These are phyloP conservation scores for Westerdykella ornata DNA, from an alignment of 2,329 filamentous ascomycete genomes.

Conservation along the genomic window DNA sequence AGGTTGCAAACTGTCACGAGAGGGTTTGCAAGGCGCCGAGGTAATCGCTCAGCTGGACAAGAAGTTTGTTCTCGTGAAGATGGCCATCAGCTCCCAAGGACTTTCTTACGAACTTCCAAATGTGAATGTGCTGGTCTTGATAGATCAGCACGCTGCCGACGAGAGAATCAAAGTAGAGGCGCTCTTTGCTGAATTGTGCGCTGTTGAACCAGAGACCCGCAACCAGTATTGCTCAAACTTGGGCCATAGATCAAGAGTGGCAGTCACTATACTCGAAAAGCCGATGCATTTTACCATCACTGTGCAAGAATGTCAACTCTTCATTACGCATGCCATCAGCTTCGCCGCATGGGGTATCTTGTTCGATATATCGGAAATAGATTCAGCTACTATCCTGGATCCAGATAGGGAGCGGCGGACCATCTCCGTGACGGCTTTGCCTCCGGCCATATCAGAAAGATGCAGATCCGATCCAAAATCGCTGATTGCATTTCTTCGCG, in stretches of 20 bases:
- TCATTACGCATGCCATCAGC: conserved; percentile 48
- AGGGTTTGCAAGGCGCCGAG: conserved; percentile 45
- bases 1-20: conserved; percentile 51
- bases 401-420: conserved; percentile 7
- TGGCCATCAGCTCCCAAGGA: conserved; percentile 24
- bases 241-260: conserved; percentile 25
- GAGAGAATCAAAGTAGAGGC: conserved; percentile 75
- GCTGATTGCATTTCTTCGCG: conserved; percentile 65
- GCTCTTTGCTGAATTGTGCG: conserved; percentile 56
- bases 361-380: conserved; percentile 46
- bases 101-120: neutral
- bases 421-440: conserved; percentile 55
- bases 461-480: conserved; percentile 66
- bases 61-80: conserved; percentile 76
- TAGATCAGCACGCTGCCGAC: conserved; percentile 94
- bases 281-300: conserved; percentile 61
- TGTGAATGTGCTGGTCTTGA: conserved; percentile 55
- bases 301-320: conserved; percentile 52
- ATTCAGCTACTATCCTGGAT: conserved; percentile 1
- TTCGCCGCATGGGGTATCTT: conserved; percentile 71
- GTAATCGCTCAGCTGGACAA: conserved; percentile 78
- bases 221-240: conserved; percentile 26
- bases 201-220: conserved; percentile 12
- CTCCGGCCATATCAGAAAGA: conserved; percentile 66
- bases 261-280: conserved; percentile 37